These are phyloP conservation scores for Scleroderma citrinum DNA, from an alignment of 768 basidiomycete genomes.

Conservation along the genomic window DNA sequence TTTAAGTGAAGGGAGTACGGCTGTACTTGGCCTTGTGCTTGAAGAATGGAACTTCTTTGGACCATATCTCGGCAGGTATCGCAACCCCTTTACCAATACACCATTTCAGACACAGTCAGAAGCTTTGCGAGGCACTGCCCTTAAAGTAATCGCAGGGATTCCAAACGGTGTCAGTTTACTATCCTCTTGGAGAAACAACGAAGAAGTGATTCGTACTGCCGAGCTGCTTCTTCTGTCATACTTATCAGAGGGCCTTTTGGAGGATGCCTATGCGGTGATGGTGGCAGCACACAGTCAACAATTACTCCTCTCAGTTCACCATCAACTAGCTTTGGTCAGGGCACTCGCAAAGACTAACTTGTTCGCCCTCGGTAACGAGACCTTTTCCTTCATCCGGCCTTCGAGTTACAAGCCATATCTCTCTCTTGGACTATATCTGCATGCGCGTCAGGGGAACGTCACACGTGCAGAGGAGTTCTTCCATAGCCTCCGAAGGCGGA, in stretches of 20 bases:
- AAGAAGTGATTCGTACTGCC: slow-evolving; percentile 27
- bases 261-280: slow-evolving; percentile 37
- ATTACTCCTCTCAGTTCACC: slow-evolving; percentile 22
- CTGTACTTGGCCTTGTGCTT: slow-evolving; percentile 36
- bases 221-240: slow-evolving; percentile 39
- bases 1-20: slow-evolving; percentile 25
- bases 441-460: slow-evolving; percentile 47
- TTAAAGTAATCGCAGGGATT: slow-evolving; percentile 25
- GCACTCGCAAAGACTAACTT: slow-evolving; percentile 35
- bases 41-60: slow-evolving; percentile 33
- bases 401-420: slow-evolving; percentile 19
- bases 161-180: slow-evolving; percentile 27
- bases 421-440: slow-evolving; percentile 46
- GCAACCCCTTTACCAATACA: not conserved
- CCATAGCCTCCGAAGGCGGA: slow-evolving; percentile 26
- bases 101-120: slow-evolving; percentile 1
- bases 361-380: slow-evolving; percentile 38
- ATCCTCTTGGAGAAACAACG: slow-evolving; percentile 17
- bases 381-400: slow-evolving; percentile 33
- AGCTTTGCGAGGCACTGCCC: slow-evolving; percentile 26
- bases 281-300: slow-evolving; percentile 34
- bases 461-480: slow-evolving; percentile 40
- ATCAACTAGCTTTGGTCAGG: slow-evolving; percentile 35
- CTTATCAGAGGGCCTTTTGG: slow-evolving; percentile 25
- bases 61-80: slow-evolving; percentile 13